phyloP scores from a whole-genome alignment of 352 stramenopile species.

The Globisporangium abappressorium region DNA sequence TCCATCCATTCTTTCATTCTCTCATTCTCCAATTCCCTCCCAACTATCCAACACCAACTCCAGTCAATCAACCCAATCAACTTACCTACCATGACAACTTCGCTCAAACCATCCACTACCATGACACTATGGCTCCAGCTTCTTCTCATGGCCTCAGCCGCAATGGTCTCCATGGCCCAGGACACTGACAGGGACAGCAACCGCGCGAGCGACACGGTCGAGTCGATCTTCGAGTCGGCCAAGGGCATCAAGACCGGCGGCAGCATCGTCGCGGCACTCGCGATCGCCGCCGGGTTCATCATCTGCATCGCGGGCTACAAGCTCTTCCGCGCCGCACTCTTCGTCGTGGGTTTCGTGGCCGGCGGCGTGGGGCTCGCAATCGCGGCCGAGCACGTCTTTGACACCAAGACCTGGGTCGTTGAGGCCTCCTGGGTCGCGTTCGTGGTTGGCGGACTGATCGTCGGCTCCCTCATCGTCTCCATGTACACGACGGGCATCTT shows the following conservation, averaged over 20 bases:
- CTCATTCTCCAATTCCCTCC: neutral
- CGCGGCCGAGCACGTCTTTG: slow-evolving; percentile 37
- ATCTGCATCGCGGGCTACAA: slow-evolving; percentile 58
- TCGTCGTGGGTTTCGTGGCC: slow-evolving; percentile 49
- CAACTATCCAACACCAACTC: neutral
- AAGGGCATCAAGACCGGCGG: slow-evolving; percentile 36
- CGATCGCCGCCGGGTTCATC: slow-evolving; percentile 37
- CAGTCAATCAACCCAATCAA: neutral
- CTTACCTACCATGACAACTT: neutral
- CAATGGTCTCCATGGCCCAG: neutral
- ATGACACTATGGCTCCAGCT: neutral
- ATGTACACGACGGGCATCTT: slow-evolving; percentile 61
- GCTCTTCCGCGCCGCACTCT: slow-evolving; percentile 54
- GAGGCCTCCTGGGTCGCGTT: slow-evolving; percentile 64
- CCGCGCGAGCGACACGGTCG: slow-evolving; percentile 23
- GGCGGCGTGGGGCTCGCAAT: slow-evolving; percentile 42
- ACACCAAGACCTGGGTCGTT: slow-evolving; percentile 43
- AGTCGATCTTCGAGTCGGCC: slow-evolving; percentile 41
- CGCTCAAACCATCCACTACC: neutral
- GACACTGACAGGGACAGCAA: slow-evolving; percentile 11
- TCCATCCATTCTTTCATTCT: neutral
- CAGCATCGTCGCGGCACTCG: slow-evolving; percentile 35
- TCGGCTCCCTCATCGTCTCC: slow-evolving; percentile 41
- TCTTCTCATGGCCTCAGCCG: neutral
- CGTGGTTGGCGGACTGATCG: slow-evolving; percentile 44